A percentile compares a stretch with the other conserved stretches of the same genome.
phyloP scores from a whole-genome alignment of 116 monocot genomes.

The Thalassia testudinum region DNA sequence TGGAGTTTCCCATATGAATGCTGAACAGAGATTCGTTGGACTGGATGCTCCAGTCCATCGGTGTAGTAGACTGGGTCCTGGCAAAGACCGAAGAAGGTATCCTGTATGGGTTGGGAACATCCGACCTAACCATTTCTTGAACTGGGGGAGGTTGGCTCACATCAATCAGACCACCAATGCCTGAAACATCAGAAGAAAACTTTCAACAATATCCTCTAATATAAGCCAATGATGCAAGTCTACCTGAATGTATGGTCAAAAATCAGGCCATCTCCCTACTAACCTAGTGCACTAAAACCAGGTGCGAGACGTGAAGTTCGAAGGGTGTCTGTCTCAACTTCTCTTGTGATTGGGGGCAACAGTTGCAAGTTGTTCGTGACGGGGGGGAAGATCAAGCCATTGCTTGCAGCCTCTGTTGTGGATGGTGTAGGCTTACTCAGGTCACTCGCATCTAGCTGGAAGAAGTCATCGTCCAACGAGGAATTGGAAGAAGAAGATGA shows the following conservation, averaged over 20 bases:
- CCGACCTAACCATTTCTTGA: constrained; percentile 10
- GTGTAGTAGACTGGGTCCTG: constrained; percentile 5
- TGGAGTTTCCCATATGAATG: constrained; percentile 5
- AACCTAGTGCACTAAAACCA: not conserved
- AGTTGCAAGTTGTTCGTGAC: not conserved
- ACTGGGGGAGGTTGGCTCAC: not conserved
- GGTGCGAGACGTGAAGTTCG: too few relatives aligned
- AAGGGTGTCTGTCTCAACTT: not conserved
- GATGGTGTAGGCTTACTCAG: not conserved
- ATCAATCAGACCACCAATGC: not conserved
- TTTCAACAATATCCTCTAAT: not conserved
- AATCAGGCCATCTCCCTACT: not conserved
- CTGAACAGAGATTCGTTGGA: constrained; percentile 10
- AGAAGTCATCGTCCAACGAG: constrained; percentile 13
- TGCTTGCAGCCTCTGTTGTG: not conserved
- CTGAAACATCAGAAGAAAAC: not conserved
- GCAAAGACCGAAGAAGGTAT: constrained; percentile 21
- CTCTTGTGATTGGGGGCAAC: not conserved
- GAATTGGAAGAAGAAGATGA: constrained; percentile 3
- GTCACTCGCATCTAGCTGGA: constrained; percentile 11
- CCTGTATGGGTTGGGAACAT: constrained; percentile 7
- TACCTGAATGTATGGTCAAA: too few relatives aligned
- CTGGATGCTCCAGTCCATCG: constrained; percentile 8
- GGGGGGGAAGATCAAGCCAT: not conserved
- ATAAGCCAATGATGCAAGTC: not conserved